phyloP scores from a whole-genome alignment of 2,329 filamentous ascomycete species.

The Metarhizium brunneum region DNA sequence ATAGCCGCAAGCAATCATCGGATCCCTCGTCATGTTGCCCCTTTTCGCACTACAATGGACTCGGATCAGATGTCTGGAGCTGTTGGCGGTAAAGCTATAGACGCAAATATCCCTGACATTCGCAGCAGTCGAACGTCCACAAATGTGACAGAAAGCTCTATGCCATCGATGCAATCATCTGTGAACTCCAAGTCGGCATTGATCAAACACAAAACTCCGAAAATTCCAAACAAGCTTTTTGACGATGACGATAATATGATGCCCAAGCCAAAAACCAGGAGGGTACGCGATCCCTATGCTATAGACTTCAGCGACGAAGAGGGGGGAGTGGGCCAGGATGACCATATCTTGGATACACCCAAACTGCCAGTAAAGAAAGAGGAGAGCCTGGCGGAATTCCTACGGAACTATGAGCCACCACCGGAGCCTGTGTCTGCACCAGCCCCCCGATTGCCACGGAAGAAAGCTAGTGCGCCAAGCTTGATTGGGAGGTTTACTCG shows the following conservation, averaged over 20 bases:
- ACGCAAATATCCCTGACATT: slow-evolving; percentile 47
- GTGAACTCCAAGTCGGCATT: slow-evolving; percentile 70
- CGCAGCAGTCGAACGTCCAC: slow-evolving; percentile 49
- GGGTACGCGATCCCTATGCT: slow-evolving; percentile 85
- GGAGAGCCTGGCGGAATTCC: slow-evolving; percentile 65
- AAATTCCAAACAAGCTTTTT: slow-evolving; percentile 26
- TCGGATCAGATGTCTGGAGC: slow-evolving; percentile 62
- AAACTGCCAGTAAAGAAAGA: slow-evolving; percentile 37
- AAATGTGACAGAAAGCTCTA: slow-evolving; percentile 47
- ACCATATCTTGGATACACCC: slow-evolving; percentile 31
- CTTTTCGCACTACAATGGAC: slow-evolving; percentile 78
- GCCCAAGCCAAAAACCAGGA: slow-evolving; percentile 65
- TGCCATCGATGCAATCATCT: slow-evolving; percentile 50
- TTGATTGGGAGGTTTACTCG: slow-evolving; percentile 50
- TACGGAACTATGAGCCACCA: slow-evolving; percentile 61
- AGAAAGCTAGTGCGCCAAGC: slow-evolving; percentile 54
- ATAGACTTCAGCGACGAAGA: slow-evolving; percentile 63
- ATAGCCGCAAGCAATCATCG: slow-evolving; percentile 50
- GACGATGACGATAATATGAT: slow-evolving; percentile 46
- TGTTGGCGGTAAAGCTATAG: slow-evolving; percentile 45
- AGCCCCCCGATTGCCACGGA: slow-evolving; percentile 37
- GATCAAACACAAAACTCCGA: slow-evolving; percentile 32
- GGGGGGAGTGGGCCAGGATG: slow-evolving; percentile 50
- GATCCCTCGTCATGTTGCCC: slow-evolving; percentile 74
- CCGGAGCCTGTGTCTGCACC: slow-evolving; percentile 32